A percentile compares a stretch with the other conserved stretches of the same genome.
These are phyloP conservation scores for Podospora pseudopauciseta DNA, from an alignment of 495 filamentous ascomycete genomes.

Conservation along the genomic window DNA sequence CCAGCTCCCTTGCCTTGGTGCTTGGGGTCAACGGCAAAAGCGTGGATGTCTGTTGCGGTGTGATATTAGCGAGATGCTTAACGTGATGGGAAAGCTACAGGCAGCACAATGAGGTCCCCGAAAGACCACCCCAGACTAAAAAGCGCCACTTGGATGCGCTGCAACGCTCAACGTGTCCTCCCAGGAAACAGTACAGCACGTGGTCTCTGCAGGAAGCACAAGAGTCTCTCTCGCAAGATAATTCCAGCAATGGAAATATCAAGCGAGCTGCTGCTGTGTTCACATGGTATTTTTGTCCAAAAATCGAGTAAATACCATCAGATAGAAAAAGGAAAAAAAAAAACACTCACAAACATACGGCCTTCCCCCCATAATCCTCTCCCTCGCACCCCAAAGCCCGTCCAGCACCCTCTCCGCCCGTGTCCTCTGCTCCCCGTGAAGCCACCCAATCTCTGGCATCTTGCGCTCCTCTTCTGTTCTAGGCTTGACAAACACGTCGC, in stretches of 20 bases:
- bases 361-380: constrained; percentile 29
- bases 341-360: constrained; percentile 31
- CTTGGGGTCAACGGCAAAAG: constrained; percentile 30
- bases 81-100: background rate
- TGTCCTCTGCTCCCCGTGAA: constrained; percentile 32
- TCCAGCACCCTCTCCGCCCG: constrained; percentile 28
- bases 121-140: background rate
- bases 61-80: background rate
- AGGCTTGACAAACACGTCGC: constrained; percentile 28
- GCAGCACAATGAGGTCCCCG: background rate
- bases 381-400: constrained; percentile 32
- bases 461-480: constrained; percentile 24
- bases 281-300: background rate
- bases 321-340: background rate
- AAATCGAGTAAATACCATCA: background rate
- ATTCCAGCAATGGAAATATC: background rate
- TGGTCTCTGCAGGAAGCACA: background rate
- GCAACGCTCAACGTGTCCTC: background rate
- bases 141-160: background rate
- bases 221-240: background rate
- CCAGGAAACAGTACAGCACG: background rate
- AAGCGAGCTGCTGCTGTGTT: background rate
- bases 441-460: constrained; percentile 30
- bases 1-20: constrained; percentile 44
- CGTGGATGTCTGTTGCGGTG: constrained; percentile 26